Base-by-base conservation (phyloP, 495 filamentous ascomycete genomes). In the Neurospora sp. region DNA sequence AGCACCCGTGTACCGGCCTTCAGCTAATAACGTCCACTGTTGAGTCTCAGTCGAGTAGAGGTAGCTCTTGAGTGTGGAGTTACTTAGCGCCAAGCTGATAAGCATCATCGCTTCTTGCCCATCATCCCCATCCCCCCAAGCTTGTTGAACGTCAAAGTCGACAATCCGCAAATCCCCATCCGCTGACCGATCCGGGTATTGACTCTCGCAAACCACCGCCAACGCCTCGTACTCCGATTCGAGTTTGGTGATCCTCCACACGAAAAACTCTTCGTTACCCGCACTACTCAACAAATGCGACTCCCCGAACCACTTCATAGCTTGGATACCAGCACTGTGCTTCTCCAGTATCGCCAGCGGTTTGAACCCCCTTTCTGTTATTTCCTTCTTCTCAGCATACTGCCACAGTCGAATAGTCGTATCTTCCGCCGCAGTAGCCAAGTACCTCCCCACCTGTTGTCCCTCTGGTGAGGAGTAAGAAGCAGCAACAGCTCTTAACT, bases 401-500 rank as follows among this genome's bases (percentile, higher is more conserved):
- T 79, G 75, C 82, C 88, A 92, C 35, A 98, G 86, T 22, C 92
- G 88, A 73, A 98, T 91, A 1, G 87, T 83, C 0, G 96, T 98
- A 75, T 98, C 96, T 81, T 98, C 96, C 0, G 93, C 91, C 0
- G 92, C 96, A 0, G 95, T 98, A 1, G 92, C 94, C 45, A 97
- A 80, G 20, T 90, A 81, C 8, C 53, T 2, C 9, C 48, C 48
- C 22, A 61, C 48, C 1, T 16, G 31, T 35, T 0, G 0, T 35
- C 31, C 59, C 45, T 79, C 68, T 74, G 76, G 38, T 77, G 80
- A 86, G 8, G 80, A 86, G 8, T 88, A 76, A 39, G 90, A 87
- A 8, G 90, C 77, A n/a, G 92, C 89, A 73, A 90, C 82, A 2
- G 90, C 85, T 80, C 95, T 95, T 74, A 98, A 92, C 83, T 99